Evolutionary conservation across 164 flowering plant species (phyloP).

Genomic region (Pachysandra terminalis): DNA sequence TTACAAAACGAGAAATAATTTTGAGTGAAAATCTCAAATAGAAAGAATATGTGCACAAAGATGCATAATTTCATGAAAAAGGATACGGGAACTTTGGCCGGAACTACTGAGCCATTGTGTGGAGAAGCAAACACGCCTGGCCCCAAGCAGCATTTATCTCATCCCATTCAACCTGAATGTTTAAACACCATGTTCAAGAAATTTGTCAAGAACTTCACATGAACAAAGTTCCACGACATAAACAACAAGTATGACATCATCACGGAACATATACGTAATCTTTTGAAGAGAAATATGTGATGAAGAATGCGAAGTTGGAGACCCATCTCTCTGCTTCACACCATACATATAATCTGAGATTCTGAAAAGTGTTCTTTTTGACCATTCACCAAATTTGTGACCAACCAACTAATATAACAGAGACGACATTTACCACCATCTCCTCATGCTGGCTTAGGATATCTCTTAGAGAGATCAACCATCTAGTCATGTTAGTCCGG

Average conservation of each 20-base stretch:
- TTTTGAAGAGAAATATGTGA: too few relatives aligned
- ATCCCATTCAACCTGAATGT: constrained; percentile 92
- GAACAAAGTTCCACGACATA: too few relatives aligned
- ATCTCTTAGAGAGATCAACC: neutral
- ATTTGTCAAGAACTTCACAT: neutral
- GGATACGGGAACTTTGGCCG: constrained; percentile 85
- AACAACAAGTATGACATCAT: too few relatives aligned
- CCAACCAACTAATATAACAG: neutral
- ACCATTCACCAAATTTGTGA: neutral
- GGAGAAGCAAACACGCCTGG: constrained; percentile 96
- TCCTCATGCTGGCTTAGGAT: neutral
- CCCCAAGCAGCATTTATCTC: constrained; percentile 99
- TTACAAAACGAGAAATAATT: too few relatives aligned
- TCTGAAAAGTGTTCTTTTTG: neutral
- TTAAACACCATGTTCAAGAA: neutral
- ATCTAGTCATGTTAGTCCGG: neutral
- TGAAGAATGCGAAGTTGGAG: too few relatives aligned
- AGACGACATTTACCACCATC: neutral
- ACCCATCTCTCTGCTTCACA: neutral
- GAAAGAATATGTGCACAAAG: neutral
- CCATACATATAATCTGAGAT: neutral
- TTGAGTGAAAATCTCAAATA: neutral
- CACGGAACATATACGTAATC: too few relatives aligned
- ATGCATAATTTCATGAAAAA: constrained; percentile 11
- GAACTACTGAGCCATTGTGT: constrained; percentile 93